A percentile compares a stretch with the other conserved stretches of the same genome.
phyloP scores from a whole-genome alignment of 2,329 filamentous ascomycete species.

The Tolypocladium pustulatum region DNA sequence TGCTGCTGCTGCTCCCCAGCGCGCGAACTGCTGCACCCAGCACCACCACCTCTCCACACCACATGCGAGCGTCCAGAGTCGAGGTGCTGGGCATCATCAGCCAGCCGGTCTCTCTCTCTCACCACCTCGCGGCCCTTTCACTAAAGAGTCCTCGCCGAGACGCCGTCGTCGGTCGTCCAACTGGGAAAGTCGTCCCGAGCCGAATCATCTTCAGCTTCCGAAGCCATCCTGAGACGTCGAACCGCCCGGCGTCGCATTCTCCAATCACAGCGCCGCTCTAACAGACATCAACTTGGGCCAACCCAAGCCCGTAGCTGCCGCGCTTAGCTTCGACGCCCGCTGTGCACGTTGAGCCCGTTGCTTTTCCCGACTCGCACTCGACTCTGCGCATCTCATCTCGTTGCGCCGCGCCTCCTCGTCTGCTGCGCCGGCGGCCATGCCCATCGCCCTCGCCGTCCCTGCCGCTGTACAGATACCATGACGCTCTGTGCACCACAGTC shows the following conservation, averaged over 20 bases:
- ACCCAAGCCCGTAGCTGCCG: neutral
- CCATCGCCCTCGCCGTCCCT: constrained; percentile 16
- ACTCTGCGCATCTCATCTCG: neutral
- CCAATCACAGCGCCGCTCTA: neutral
- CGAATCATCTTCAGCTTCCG: neutral
- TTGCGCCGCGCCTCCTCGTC: neutral
- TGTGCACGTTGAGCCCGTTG: neutral
- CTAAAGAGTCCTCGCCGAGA: neutral
- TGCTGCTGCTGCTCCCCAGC: neutral
- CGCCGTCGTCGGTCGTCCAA: neutral
- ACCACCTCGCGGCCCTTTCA: neutral
- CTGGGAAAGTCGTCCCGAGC: neutral
- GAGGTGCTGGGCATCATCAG: neutral
- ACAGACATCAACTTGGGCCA: neutral
- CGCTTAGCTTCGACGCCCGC: neutral
- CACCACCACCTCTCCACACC: neutral
- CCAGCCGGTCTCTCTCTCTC: neutral
- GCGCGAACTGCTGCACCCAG: neutral
- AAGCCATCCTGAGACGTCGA: neutral
- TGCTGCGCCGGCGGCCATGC: constrained; percentile 14
- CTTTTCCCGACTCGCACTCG: constrained; percentile 7
- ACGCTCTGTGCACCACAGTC: constrained; percentile 27
- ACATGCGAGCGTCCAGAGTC: neutral
- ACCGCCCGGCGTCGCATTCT: neutral
- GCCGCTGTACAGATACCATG: constrained; percentile 24